These are phyloP conservation scores for Stylosanthes scabra DNA, from an alignment of 331 rosid species.

Conservation along the genomic window DNA sequence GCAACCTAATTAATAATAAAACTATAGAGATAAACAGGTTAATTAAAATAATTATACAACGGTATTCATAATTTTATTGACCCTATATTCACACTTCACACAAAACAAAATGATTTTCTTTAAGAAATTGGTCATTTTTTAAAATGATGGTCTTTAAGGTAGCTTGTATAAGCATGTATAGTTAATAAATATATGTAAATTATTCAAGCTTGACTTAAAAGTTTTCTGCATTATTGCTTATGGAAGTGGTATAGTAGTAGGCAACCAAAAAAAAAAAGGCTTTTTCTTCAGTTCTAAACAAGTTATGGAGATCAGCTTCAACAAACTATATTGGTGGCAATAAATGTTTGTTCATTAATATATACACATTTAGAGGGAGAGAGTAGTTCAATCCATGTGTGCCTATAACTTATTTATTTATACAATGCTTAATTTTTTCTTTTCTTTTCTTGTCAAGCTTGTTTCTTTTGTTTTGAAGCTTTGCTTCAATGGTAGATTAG, in stretches of 20 bases:
- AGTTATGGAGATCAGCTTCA: slow-evolving; percentile 26
- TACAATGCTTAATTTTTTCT: neutral
- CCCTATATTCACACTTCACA: neutral
- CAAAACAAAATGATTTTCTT: neutral
- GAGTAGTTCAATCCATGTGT: slow-evolving; percentile 6
- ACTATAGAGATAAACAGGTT: no score
- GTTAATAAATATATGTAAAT: slow-evolving; percentile 28
- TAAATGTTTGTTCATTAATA: slow-evolving; percentile 27
- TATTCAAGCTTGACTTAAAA: slow-evolving; percentile 63
- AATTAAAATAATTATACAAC: no score
- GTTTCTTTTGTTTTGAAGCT: neutral
- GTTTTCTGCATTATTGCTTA: slow-evolving; percentile 39
- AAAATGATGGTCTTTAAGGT: slow-evolving; percentile 7
- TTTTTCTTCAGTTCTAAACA: slow-evolving; percentile 4
- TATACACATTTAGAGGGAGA: neutral
- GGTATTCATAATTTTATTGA: no score
- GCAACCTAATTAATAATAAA: no score
- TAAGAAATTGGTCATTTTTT: neutral
- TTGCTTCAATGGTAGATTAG: neutral
- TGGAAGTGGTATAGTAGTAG: neutral
- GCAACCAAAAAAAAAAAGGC: slow-evolving; percentile 1
- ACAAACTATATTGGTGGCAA: slow-evolving; percentile 15
- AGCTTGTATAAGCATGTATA: neutral
- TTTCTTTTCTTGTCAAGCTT: neutral
- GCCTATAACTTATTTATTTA: neutral